Evolutionary conservation across 169 alveolate genomes (phyloP), one percentile per base, ranked within the genome.

Genomic region (Babesia divergens): DNA sequence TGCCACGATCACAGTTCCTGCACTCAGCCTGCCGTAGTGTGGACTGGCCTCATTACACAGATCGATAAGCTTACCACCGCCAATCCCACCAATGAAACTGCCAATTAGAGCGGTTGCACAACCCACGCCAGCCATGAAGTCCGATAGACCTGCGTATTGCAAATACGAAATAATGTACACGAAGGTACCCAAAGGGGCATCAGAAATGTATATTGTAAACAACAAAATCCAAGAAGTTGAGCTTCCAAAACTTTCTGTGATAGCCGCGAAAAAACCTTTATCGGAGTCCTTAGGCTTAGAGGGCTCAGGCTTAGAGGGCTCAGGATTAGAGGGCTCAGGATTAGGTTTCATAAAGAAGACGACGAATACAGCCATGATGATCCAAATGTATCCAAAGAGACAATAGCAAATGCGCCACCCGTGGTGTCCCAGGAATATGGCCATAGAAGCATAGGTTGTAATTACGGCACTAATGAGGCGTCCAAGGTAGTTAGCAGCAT

Each of bases 161-260:
- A 93, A 72, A 82, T 82, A 91, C 94, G 93, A 85, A 13, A 94
- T 89, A 70, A 91, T 92, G 84, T 91, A 94, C 43, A 93, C 82
- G 54, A 93, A 82, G 29, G 96, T 94, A 51, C 91, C 60, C 93
- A 94, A 93, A 18, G 97, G 97, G 28, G 92, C 91, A 22, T 96
- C 91, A n/a, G 95, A 94, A 14, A 91, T 74, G 70, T 91, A 67
- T 44, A 89, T 56, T 54, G 74, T 42, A 34, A 83, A 24, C 32
- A 65, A 49, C 51, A 74, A 20, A 22, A 74, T 5, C 28, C 18
- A 28, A 32, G 82, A 80, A 3, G 84, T 65, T 28, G 67, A 16
- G 20, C 68, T 80, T 28, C n/a, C 28, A 44, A 74, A 56, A n/a
- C n/a, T n/a, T n/a, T n/a, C n/a, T n/a, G n/a, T n/a, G n/a, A n/a